Evolutionary conservation across 345 rosid species (phyloP).

Genomic region (Excoecaria cochinchinensis): DNA sequence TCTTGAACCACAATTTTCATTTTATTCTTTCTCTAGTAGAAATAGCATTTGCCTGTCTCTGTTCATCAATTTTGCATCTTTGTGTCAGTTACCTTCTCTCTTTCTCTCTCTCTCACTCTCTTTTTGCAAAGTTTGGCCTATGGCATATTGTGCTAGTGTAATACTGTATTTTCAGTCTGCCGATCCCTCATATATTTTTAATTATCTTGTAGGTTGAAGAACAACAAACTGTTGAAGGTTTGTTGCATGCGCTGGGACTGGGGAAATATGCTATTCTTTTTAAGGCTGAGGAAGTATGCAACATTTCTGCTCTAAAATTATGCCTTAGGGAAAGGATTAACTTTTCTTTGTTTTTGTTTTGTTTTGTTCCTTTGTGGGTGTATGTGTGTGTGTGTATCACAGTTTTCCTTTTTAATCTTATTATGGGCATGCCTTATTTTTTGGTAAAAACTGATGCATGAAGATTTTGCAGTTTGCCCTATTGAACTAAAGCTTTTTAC

Average conservation of each 20-base stretch:
- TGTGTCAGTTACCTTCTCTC: neutral
- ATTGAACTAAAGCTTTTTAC: neutral
- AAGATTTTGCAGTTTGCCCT: constrained; percentile 7
- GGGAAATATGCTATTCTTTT: constrained; percentile 68
- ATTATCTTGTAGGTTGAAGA: constrained; percentile 53
- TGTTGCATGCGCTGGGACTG: constrained; percentile 70
- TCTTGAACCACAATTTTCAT: neutral
- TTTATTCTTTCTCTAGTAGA: neutral
- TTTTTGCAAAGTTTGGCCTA: neutral
- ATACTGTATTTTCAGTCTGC: neutral
- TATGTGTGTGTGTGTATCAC: no score
- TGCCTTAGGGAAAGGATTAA: neutral
- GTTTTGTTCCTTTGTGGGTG: neutral
- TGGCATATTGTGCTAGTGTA: neutral
- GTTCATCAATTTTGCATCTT: neutral
- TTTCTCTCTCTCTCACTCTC: neutral
- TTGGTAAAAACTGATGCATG: neutral
- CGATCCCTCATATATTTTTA: neutral
- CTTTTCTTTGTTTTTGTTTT: neutral
- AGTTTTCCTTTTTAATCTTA: neutral
- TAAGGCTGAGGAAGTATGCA: constrained; percentile 93
- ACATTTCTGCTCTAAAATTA: constrained; percentile 8
- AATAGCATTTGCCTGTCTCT: neutral
- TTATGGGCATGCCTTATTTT: neutral
- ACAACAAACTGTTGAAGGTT: constrained; percentile 73